Percentiles rank a stretch among this genome's conserved stretches.
These are phyloP conservation scores for Dendrobium chrysotoxum DNA, from an alignment of 106 monocot genomes.

Conservation along the genomic window DNA sequence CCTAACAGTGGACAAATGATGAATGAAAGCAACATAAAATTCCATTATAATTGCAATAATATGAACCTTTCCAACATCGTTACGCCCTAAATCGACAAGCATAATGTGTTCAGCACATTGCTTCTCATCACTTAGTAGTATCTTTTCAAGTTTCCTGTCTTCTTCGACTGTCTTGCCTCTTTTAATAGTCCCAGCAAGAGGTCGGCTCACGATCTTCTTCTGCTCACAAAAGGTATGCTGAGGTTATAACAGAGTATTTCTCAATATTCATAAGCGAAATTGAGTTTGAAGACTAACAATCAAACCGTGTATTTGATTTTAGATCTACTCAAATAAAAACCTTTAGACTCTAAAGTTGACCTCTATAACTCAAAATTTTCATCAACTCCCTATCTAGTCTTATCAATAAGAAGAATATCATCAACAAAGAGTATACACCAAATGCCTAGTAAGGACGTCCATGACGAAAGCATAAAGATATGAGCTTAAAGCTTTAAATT, in stretches of 20 bases:
- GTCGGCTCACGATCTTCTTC: conserved; percentile 52
- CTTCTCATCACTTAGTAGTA: conserved; percentile 53
- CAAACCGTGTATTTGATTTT: too few species aligned
- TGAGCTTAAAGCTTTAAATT: background rate
- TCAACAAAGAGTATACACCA: too few species aligned
- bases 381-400: too few species aligned
- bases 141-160: conserved; percentile 33
- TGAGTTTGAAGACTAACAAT: too few species aligned
- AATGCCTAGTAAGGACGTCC: too few species aligned
- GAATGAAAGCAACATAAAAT: background rate
- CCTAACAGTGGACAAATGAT: background rate
- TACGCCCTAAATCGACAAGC: conserved; percentile 65
- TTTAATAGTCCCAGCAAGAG: conserved; percentile 60
- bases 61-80: conserved; percentile 64
- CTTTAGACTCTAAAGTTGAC: too few species aligned
- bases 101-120: conserved; percentile 77
- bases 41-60: background rate
- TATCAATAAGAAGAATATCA: too few species aligned
- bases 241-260: background rate
- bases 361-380: too few species aligned
- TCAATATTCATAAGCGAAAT: background rate
- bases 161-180: conserved; percentile 46
- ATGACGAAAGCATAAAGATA: too few species aligned
- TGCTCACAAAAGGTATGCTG: conserved; percentile 14
- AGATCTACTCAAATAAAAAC: too few species aligned